phyloP scores from a whole-genome alignment of 805 yeast genomes.

The Yarrowia hollandica region DNA sequence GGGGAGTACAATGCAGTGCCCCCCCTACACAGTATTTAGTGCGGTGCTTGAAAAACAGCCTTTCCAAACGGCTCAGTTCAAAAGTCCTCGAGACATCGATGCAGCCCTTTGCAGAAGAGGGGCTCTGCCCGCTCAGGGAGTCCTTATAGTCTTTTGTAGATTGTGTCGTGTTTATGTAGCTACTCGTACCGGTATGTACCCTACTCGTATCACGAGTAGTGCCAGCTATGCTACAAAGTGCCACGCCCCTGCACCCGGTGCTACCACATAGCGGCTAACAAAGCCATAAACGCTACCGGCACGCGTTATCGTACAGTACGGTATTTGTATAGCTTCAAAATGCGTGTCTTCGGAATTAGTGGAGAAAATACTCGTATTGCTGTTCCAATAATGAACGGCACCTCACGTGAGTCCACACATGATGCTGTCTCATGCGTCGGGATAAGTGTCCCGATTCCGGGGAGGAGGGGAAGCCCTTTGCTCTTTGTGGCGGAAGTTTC shows the following conservation, averaged over 20 bases:
- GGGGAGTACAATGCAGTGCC: too few relatives aligned
- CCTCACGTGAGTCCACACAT: slow-evolving; percentile 11
- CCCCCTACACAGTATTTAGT: too few relatives aligned
- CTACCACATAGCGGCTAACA: not conserved
- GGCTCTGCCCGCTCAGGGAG: not conserved
- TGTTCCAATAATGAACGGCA: not conserved
- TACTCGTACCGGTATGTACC: not conserved
- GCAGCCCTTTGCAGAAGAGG: not conserved
- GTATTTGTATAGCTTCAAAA: not conserved
- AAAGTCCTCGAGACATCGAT: not conserved
- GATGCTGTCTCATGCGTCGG: slow-evolving; percentile 13
- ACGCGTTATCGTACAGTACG: too few relatives aligned
- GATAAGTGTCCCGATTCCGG: slow-evolving; percentile 2
- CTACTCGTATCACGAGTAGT: too few relatives aligned
- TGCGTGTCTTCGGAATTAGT: not conserved
- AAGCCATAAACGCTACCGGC: not conserved
- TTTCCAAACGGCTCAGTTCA: not conserved
- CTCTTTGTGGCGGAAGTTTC: not conserved
- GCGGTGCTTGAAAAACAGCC: slow-evolving; percentile 1
- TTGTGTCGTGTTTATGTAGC: not conserved
- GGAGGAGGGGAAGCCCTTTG: not conserved
- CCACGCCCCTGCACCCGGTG: too few relatives aligned
- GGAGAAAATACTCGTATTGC: not conserved
- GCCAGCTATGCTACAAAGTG: too few relatives aligned
- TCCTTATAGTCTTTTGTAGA: not conserved